Conservation (phyloP, 1,284 basidiomycete genomes). For the Malassezia sp. region DNA sequence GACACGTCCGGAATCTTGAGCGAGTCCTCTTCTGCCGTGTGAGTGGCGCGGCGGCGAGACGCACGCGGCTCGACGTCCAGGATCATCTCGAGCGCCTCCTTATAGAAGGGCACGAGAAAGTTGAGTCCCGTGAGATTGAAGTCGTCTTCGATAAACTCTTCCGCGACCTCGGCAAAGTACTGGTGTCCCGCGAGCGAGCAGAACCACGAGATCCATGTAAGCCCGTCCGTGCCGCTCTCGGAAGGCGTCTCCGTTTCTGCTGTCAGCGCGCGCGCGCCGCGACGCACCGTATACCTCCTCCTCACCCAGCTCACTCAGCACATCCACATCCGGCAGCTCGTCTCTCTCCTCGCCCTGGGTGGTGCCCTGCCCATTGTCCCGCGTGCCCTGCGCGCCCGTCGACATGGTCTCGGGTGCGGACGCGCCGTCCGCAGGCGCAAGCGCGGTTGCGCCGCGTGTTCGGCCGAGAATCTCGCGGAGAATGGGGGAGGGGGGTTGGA, state of each 20-base stretch:
- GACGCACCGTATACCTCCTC: slow-evolving; percentile 15
- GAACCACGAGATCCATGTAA: slow-evolving; percentile 98
- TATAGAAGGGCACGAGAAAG: slow-evolving; percentile 92
- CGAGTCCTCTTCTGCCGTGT: slow-evolving; percentile 85
- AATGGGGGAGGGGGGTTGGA: too few relatives aligned
- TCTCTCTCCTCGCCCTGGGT: background rate
- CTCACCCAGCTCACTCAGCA: slow-evolving; percentile 10
- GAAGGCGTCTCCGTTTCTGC: slow-evolving; percentile 32
- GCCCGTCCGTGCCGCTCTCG: slow-evolving; percentile 40
- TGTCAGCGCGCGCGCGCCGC: background rate
- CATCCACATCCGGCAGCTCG: too few relatives aligned
- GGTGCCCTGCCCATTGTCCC: background rate
- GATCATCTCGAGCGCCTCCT: slow-evolving; percentile 99
- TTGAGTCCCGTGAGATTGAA: slow-evolving; percentile 97
- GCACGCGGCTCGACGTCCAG: slow-evolving; percentile 80
- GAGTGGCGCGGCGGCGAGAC: slow-evolving; percentile 10
- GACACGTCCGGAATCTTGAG: slow-evolving; percentile 72
- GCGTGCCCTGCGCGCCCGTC: background rate
- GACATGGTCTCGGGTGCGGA: too few relatives aligned
- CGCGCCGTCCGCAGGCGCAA: too few relatives aligned
- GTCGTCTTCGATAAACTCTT: slow-evolving; percentile 99
- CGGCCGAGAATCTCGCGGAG: too few relatives aligned
- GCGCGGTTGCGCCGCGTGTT: too few relatives aligned
- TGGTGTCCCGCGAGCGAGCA: slow-evolving; percentile 96
- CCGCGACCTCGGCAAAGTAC: slow-evolving; percentile 75